Evolutionary conservation across 148 eudicot genomes (phyloP).

Genomic region (Talinum fruticosum): DNA sequence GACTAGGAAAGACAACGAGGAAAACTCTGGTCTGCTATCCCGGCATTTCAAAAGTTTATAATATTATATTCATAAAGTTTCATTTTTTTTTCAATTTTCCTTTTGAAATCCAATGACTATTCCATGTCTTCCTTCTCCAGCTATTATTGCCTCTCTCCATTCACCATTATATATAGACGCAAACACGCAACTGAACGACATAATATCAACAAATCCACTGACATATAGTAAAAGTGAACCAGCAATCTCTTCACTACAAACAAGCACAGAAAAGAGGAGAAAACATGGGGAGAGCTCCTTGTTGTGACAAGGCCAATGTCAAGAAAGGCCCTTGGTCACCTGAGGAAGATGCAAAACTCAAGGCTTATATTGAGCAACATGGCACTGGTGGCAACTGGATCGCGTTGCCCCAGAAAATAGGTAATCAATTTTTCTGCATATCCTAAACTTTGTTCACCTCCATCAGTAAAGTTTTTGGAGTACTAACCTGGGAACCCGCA

Average conservation of each 20-base stretch:
- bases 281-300: conserved; percentile 59
- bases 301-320: conserved; percentile 62
- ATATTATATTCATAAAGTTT: conserved; percentile 36
- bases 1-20: conserved; percentile 62
- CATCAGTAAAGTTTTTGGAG: background rate
- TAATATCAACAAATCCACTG: conserved; percentile 17
- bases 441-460: background rate
- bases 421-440: conserved; percentile 19
- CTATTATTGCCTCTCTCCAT: conserved; percentile 45
- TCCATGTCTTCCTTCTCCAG: conserved; percentile 57
- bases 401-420: conserved; percentile 57
- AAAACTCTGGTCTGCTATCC: conserved; percentile 38
- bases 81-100: conserved; percentile 29
- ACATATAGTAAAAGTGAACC: background rate
- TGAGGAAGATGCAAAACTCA: conserved; percentile 56
- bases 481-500: conserved; percentile 16
- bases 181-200: conserved; percentile 20
- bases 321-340: conserved; percentile 77
- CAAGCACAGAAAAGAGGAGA: background rate
- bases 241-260: background rate
- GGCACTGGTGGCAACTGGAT: conserved; percentile 69
- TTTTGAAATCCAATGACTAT: conserved; percentile 48
- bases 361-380: conserved; percentile 43
- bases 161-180: conserved; percentile 24
- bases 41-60: conserved; percentile 43